Evolutionary conservation across 495 filamentous ascomycete genomes (phyloP), one percentile per base, ranked within the genome.

Genomic region (Penicillium paxilli): DNA sequence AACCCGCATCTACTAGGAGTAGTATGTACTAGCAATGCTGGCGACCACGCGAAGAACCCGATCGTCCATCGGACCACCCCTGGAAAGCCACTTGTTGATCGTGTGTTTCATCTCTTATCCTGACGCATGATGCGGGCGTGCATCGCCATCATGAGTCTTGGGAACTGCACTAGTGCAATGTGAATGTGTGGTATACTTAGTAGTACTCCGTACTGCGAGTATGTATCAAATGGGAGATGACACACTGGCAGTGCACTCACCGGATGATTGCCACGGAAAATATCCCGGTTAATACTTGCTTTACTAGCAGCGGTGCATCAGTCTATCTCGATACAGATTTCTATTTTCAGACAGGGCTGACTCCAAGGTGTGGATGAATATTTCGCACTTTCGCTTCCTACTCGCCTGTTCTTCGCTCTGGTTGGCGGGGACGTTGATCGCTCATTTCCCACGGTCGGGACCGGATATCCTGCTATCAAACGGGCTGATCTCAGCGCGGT

Each of bases 31-130:
- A n/a, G n/a, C n/a, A n/a, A n/a, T 47, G 52, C 16, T 28, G 32
- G 44, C 20, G 24, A 17, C 49, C 49, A 53, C 44, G 38, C 50
- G 45, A 49, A 47, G 38, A 53, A 41, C 16, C 25, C 17, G 46
- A 25, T 32, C n/a, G 38, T 33, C 53, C 45, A 57, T 49, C 52
- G 52, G 54, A 5, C n/a, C 8, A 55, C 49, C 44, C 49, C 53
- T 32, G 11, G 10, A 19, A 30, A 46, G 49, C 58, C 46, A 51
- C 46, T 4, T 52, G 53, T 21, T 50, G 45, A 60, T 60, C 58
- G 19, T 14, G 28, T 28, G 58, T 57, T 57, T 60, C 53, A 53
- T 14, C 26, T 22, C 9, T n/a, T 22, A 12, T 8, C n/a, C 40
- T 17, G 44, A 17, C 22, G 44, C 25, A 44, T 25, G 12, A 28